Evolutionary conservation across 176 grass and related monocot genomes (phyloP).

Genomic region (Tuctoria greenei): DNA sequence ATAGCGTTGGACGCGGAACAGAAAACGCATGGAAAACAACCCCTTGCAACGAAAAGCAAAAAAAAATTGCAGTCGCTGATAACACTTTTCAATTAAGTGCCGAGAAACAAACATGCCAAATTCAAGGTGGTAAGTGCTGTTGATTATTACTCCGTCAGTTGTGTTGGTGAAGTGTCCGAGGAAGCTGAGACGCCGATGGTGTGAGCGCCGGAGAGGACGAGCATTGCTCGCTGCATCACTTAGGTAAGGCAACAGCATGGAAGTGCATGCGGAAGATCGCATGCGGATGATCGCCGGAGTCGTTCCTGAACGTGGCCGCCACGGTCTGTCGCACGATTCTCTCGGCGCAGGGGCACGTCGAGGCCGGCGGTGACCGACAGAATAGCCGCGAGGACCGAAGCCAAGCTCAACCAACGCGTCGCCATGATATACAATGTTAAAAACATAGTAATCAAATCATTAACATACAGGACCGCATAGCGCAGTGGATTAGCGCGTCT

Average conservation of each 20-base stretch:
- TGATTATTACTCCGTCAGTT: constrained; percentile 22
- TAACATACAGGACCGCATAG: constrained; percentile 61
- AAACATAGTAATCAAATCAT: no score
- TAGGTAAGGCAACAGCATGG: constrained; percentile 12
- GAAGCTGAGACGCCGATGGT: constrained; percentile 58
- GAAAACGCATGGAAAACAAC: no score
- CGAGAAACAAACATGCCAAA: no score
- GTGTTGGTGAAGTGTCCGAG: constrained; percentile 32
- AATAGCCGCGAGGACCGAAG: background rate
- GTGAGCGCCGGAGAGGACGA: constrained; percentile 64
- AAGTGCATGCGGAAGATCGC: constrained; percentile 73
- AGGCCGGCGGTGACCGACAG: constrained; percentile 1
- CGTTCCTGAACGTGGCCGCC: constrained; percentile 28
- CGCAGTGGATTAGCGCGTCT: constrained; percentile 99
- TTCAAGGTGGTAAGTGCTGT: background rate
- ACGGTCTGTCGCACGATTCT: constrained; percentile 47
- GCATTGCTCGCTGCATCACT: background rate
- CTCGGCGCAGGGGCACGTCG: constrained; percentile 47
- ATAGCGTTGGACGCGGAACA: no score
- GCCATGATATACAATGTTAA: no score
- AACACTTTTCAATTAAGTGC: no score
- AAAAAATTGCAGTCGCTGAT: no score
- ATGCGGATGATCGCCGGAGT: constrained; percentile 58
- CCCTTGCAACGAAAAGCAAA: no score
- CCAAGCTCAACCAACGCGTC: background rate